A percentile compares a stretch with the other conserved stretches of the same genome.
These are phyloP conservation scores for Hepatocystis sp. DNA, from an alignment of 169 alveolate genomes.

Conservation along the genomic window DNA sequence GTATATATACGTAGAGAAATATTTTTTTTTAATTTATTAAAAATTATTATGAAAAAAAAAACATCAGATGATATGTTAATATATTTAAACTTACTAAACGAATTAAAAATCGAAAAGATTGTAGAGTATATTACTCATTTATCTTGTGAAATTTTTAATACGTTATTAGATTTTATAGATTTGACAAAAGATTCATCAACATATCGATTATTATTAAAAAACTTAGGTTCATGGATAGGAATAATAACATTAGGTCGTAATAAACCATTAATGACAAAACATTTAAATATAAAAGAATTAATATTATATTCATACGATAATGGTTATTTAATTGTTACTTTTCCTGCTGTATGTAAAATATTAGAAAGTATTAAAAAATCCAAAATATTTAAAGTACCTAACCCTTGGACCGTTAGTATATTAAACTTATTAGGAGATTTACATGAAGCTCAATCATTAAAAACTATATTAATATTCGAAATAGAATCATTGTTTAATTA, in stretches of 20 bases:
- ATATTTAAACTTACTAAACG: constrained; percentile 78
- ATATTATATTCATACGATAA: constrained; percentile 86
- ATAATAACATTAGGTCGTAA: constrained; percentile 89
- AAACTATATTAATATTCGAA: constrained; percentile 89
- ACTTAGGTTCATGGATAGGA: constrained; percentile 93
- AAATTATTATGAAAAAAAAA: constrained; percentile 78
- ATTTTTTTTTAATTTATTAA: constrained; percentile 80
- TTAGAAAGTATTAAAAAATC: constrained; percentile 85
- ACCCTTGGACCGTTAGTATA: constrained; percentile 94
- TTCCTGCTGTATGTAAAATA: constrained; percentile 93
- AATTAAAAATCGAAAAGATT: constrained; percentile 79
- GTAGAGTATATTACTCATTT: constrained; percentile 79
- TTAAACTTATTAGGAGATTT: constrained; percentile 90
- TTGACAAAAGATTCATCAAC: constrained; percentile 88
- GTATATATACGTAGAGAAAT: constrained; percentile 79
- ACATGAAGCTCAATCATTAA: constrained; percentile 85
- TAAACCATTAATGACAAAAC: constrained; percentile 91
- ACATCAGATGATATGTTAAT: constrained; percentile 82
- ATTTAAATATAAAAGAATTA: constrained; percentile 89
- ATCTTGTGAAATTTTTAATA: constrained; percentile 89
- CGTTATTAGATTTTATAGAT: constrained; percentile 86
- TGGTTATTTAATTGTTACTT: constrained; percentile 86
- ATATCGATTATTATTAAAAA: constrained; percentile 89
- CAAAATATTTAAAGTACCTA: constrained; percentile 90
- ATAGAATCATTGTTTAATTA: constrained; percentile 87